Base-by-base conservation (phyloP, 495 filamentous ascomycete genomes). In the Talaromyces wortmannii region DNA sequence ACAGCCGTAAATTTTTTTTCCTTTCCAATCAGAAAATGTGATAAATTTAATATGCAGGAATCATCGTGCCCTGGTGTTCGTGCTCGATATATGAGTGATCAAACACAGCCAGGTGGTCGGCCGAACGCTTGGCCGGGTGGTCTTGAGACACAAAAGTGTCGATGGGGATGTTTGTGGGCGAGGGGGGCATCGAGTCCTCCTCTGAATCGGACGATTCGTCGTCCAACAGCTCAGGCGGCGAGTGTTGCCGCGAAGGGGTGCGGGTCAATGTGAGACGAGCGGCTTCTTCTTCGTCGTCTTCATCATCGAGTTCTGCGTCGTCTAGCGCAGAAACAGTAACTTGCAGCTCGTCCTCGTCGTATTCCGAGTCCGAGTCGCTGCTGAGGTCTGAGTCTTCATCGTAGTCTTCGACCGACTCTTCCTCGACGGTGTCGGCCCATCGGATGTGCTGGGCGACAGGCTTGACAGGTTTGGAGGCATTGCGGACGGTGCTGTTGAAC, bases 401-500 rank as follows among this genome's bases (percentile, higher is more conserved):
- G 78, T 83, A 81, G 61, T 91, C 84, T 55, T 89, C 84, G 61
- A 88, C 84, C 36, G 82, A 77, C 59, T 89, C 84, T 68, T 91
- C 89, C 54, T 82, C 75, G 57, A 92, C 79, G 47, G 82, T 75
- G 60, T 96, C 89, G 45, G 89, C 87, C 89, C 90, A 96, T 83
- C 92, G 86, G 66, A 95, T 83, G 78, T 90, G 90, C 57, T 81
- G 78, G 52, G 78, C 72, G 48, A 67, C 64, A 55, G 72, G 65
- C 63, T 78, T 75, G 61, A 70, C 72, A 7, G 48, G 30, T 16
- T 45, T 51, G 23, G 66, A 56, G 2, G 67, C 57, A 66, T 80
- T 78, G 55, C 69, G 59, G 62, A 88, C 90, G 62, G 86, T 87
- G 67, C 78, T 83, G 82, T 97, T 91, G 85, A 97, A 97, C 95